These are phyloP conservation scores for Sporothrix schenckii DNA, from an alignment of 2,329 filamentous ascomycete genomes.

Conservation along the genomic window DNA sequence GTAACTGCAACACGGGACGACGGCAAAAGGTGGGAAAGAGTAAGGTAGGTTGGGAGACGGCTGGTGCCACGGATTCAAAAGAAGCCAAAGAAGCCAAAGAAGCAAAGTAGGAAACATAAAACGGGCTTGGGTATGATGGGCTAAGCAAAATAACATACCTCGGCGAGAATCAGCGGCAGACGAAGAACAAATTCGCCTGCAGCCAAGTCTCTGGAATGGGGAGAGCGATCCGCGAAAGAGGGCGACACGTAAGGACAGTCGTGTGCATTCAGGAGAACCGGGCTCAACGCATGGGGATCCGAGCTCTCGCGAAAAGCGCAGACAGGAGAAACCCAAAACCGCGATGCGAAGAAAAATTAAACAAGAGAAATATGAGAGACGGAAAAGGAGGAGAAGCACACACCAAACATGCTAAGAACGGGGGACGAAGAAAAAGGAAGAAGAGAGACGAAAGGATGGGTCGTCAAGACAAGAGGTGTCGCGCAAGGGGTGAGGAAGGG, in stretches of 20 bases:
- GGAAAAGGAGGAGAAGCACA: conserved; percentile 16
- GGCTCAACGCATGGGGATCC: conserved; percentile 3
- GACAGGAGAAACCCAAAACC: background rate
- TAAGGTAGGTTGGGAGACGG: background rate
- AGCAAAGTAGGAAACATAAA: background rate
- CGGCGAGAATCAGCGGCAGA: conserved; percentile 36
- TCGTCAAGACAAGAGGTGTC: background rate
- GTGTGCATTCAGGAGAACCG: background rate
- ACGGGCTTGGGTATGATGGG: background rate
- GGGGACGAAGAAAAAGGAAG: background rate
- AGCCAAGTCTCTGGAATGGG: conserved; percentile 34
- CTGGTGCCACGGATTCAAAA: background rate
- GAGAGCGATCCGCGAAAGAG: background rate
- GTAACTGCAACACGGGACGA: conserved; percentile 19
- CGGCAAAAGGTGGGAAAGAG: conserved; percentile 16
- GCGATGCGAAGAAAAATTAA: background rate
- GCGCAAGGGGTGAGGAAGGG: background rate
- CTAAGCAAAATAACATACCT: conserved; percentile 29
- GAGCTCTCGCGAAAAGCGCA: conserved; percentile 3
- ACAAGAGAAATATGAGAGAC: conserved; percentile 8
- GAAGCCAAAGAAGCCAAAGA: conserved; percentile 4
- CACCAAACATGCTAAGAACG: conserved; percentile 7
- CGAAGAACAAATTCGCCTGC: conserved; percentile 35
- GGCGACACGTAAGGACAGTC: background rate
- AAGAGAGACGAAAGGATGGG: conserved; percentile 9